Evolutionary conservation across 192 early-diverging fungal genomes (phyloP), one percentile per base, ranked within the genome.

Genomic region (Entophlyctis luteolus): DNA sequence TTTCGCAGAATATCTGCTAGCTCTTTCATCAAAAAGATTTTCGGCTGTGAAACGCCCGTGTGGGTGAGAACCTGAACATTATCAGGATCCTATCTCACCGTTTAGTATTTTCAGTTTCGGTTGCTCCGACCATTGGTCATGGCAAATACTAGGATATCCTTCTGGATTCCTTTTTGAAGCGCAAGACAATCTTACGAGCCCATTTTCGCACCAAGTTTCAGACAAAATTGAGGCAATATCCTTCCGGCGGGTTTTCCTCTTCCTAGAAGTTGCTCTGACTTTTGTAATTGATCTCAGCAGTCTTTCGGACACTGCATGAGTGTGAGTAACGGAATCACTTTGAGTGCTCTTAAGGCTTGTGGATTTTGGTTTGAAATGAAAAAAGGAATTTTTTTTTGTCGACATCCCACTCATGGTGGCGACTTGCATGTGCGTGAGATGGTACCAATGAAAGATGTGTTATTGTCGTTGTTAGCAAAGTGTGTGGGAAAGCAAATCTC

Each of bases 111-210:
- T 6, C 25, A 60, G 58, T 28, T 60, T 60, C 32, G 58, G 20
- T 14, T 60, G 58, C 31, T n/a, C 58, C 10, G 58, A 60, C 31
- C 39, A 60, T 60, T 38, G 6, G 18, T 45, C 58, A 20, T 60
- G 58, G 58, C 22, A 25, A 2, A 10, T 45, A 14, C n/a, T 25
- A 8, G 58, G 58, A 23, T 60, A 60, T 28, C 58, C 58, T 22
- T 23, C 58, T 20, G 22, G 20, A 25, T 28, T 46, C 37, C 20
- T 25, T 2, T 45, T 60, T 38, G 58, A 60, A 32, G 58, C 58
- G 8, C 39, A 38, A 6, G 55, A 56, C 5, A 31, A 18, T 3
- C 14, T 32, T 14, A 45, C 18, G 35, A 45, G 37, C 27, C 58
- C 58, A 0, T 46, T 22, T 45, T 5, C 32, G 27, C 38, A 60